Conservation (phyloP, 257 asterid genomes). For the Gynochthodes officinalis region DNA sequence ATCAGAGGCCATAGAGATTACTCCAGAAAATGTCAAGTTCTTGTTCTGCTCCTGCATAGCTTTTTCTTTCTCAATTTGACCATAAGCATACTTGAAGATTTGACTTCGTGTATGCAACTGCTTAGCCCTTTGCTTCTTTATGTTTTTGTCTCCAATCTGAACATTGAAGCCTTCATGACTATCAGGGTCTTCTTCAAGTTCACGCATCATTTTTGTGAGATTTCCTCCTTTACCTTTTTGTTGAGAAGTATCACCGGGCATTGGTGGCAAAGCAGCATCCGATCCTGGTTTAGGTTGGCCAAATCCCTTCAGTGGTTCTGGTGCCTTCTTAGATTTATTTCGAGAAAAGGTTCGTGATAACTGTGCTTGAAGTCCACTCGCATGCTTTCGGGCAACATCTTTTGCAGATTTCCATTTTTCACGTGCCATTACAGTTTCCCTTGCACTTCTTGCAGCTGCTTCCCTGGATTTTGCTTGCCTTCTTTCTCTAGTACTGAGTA, state of each 20-base stretch:
- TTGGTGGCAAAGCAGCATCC: constrained; percentile 71
- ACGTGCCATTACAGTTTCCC: constrained; percentile 84
- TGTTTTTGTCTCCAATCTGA: constrained; percentile 84
- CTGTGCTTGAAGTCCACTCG: constrained; percentile 49
- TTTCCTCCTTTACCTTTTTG: constrained; percentile 52
- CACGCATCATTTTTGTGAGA: constrained; percentile 88
- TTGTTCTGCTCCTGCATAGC: constrained; percentile 79
- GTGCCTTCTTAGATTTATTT: constrained; percentile 43
- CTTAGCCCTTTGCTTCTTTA: constrained; percentile 68
- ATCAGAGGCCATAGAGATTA: constrained; percentile 73
- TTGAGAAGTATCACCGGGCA: constrained; percentile 36
- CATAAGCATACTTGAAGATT: constrained; percentile 91
- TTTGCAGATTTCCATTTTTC: constrained; percentile 92
- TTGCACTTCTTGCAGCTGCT: constrained; percentile 85
- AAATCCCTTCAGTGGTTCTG: constrained; percentile 38
- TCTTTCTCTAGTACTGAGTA: constrained; percentile 68
- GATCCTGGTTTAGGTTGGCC: constrained; percentile 63
- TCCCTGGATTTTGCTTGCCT: constrained; percentile 90
- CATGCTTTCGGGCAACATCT: constrained; percentile 64
- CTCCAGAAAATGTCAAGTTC: constrained; percentile 87
- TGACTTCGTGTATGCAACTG: constrained; percentile 89
- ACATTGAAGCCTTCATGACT: constrained; percentile 74
- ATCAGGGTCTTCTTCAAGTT: constrained; percentile 84
- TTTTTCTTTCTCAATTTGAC: constrained; percentile 91
- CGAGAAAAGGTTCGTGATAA: constrained; percentile 88